Conservation (phyloP, 352 stramenopile genomes). For the Globisporangium cylindrosporum region DNA sequence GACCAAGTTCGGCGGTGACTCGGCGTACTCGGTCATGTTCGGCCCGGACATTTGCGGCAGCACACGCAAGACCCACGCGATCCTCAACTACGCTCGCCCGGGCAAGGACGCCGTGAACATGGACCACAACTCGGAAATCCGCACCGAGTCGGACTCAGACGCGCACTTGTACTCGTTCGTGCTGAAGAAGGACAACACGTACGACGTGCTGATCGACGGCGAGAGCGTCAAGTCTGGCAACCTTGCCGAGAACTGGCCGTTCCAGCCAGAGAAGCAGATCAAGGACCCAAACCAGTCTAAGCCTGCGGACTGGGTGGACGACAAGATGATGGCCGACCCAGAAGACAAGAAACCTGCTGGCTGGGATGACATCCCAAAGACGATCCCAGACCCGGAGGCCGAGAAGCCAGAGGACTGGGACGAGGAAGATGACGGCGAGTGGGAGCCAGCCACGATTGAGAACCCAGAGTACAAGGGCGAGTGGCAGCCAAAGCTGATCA, state of each 20-base stretch:
- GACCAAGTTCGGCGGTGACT: conserved; percentile 93
- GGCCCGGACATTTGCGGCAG: conserved; percentile 98
- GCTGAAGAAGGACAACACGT: conserved; percentile 97
- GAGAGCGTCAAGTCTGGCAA: conserved; percentile 90
- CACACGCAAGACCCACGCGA: conserved; percentile 97
- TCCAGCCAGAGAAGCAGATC: conserved; percentile 95
- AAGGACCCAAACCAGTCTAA: conserved; percentile 96
- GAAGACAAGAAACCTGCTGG: conserved; percentile 95
- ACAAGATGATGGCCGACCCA: conserved; percentile 92
- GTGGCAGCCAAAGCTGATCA: conserved; percentile 98
- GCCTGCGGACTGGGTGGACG: conserved; percentile 98
- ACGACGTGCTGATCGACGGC: conserved; percentile 96
- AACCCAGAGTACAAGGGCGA: conserved; percentile 99
- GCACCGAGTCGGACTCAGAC: conserved; percentile 71
- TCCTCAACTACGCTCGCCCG: conserved; percentile 96
- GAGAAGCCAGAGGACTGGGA: conserved; percentile 98
- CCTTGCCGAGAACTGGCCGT: conserved; percentile 95
- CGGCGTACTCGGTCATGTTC: conserved; percentile 98
- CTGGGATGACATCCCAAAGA: conserved; percentile 94
- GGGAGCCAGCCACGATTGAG: conserved; percentile 93
- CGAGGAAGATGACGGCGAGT: conserved; percentile 98
- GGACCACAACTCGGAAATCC: conserved; percentile 88
- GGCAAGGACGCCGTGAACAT: conserved; percentile 92
- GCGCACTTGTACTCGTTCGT: conserved; percentile 99
- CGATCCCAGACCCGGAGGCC: conserved; percentile 97